A percentile compares a stretch with the other conserved stretches of the same genome.
Conservation (phyloP, 2,329 filamentous ascomycete genomes). For the Atkinsonella texensis region DNA sequence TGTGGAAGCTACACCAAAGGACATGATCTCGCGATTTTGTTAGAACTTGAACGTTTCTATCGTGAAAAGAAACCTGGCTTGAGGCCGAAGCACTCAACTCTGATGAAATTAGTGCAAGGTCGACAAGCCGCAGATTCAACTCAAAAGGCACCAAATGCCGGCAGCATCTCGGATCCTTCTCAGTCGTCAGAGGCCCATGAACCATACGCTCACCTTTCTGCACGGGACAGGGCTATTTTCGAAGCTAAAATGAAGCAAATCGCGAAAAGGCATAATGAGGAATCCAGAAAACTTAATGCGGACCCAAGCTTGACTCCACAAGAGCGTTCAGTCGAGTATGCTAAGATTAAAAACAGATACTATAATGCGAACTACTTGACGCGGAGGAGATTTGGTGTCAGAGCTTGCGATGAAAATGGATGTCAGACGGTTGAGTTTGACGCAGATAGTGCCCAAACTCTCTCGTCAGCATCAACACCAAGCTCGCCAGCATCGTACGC, state of each 20-base stretch:
- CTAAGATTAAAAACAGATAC: conserved; percentile 38
- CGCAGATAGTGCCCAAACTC: conserved; percentile 27
- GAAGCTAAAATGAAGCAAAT: conserved; percentile 17
- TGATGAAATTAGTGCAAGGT: background rate
- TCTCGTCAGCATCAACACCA: conserved; percentile 4
- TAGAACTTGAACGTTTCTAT: conserved; percentile 4
- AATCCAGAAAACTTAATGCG: conserved; percentile 29
- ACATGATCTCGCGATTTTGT: conserved; percentile 1
- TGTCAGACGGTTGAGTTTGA: conserved; percentile 35
- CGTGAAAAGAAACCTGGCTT: background rate
- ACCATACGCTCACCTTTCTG: conserved; percentile 33
- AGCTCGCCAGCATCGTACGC: background rate
- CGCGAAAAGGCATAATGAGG: conserved; percentile 24
- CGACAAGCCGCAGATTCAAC: background rate
- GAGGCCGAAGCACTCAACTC: background rate
- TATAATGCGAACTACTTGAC: conserved; percentile 45
- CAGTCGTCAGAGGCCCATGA: conserved; percentile 11
- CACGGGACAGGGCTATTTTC: conserved; percentile 14
- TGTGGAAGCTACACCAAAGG: conserved; percentile 30
- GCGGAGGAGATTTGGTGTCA: conserved; percentile 46
- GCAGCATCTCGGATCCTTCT: background rate
- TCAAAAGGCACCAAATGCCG: background rate
- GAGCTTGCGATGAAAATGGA: conserved; percentile 35
- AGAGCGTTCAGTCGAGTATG: conserved; percentile 21
- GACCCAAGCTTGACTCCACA: conserved; percentile 19